Evolutionary conservation across 352 stramenopile species (phyloP).

Genomic region (Phytopythium helicoides): DNA sequence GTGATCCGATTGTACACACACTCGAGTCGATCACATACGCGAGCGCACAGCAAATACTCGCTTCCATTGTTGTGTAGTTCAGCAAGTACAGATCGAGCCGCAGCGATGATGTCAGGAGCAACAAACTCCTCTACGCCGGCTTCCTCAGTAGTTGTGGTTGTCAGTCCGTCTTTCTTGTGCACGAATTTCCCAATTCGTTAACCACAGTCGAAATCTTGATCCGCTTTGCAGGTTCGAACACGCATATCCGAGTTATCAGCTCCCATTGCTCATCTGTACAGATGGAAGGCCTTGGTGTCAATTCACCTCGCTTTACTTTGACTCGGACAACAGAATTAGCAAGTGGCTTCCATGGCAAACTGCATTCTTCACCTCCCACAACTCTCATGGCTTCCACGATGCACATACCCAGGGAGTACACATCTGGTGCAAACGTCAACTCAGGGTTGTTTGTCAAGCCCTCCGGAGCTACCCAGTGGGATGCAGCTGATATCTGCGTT

Average conservation of each 20-base stretch:
- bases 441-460: not conserved
- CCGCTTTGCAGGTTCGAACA: not conserved
- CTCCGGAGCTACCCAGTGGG: slow-evolving; percentile 18
- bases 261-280: not conserved
- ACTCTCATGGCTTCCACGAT: slow-evolving; percentile 12
- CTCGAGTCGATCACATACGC: too few species aligned
- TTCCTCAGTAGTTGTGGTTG: too few species aligned
- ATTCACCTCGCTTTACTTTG: not conserved
- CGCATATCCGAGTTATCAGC: not conserved
- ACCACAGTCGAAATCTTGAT: not conserved
- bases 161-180: not conserved
- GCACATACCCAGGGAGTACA: slow-evolving; percentile 18
- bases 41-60: too few species aligned
- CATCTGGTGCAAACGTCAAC: slow-evolving; percentile 12
- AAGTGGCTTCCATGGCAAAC: not conserved
- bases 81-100: too few species aligned
- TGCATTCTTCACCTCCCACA: not conserved
- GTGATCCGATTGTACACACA: too few species aligned
- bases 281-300: not conserved
- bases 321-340: not conserved
- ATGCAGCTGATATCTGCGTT: not conserved
- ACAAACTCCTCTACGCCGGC: too few species aligned
- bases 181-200: not conserved
- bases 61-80: too few species aligned
- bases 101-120: too few species aligned